phyloP scores from a whole-genome alignment of 441 rosid species.

The Syzygium syzygioides region DNA sequence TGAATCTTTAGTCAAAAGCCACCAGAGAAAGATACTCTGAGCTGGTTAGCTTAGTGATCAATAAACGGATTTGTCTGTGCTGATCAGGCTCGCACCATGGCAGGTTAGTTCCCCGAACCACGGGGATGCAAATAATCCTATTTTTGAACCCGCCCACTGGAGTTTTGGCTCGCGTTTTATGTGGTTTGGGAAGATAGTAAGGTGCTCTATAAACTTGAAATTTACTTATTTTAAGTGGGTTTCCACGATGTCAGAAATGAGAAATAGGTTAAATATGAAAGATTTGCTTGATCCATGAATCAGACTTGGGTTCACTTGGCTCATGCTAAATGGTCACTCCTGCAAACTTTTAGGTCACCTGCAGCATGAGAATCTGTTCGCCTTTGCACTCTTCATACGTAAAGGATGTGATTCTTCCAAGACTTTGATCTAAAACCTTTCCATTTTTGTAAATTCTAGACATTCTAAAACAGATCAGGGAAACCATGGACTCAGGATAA shows the following conservation, averaged over 20 bases:
- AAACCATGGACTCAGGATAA: not conserved
- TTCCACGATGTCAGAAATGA: not conserved
- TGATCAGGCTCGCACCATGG: not conserved
- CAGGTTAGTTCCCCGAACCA: not conserved
- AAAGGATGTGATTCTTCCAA: conserved; percentile 16
- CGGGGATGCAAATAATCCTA: not conserved
- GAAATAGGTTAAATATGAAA: not conserved
- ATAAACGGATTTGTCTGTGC: not conserved
- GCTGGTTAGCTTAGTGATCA: not conserved
- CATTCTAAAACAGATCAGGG: not conserved
- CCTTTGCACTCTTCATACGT: conserved; percentile 8
- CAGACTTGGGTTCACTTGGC: not conserved
- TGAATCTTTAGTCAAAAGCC: not conserved
- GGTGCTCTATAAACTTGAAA: not conserved
- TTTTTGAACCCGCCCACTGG: not conserved
- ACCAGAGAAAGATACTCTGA: not conserved
- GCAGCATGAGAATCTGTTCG: not conserved
- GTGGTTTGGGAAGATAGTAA: not conserved
- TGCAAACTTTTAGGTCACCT: not conserved
- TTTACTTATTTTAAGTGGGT: not conserved
- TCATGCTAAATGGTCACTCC: not conserved
- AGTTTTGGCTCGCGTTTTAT: not conserved
- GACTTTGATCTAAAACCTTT: conserved; percentile 23
- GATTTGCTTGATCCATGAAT: not conserved
- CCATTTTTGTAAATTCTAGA: conserved; percentile 12